phyloP scores from a whole-genome alignment of 2,329 filamentous ascomycete genomes.

The Trichophyton schoenleinii region DNA sequence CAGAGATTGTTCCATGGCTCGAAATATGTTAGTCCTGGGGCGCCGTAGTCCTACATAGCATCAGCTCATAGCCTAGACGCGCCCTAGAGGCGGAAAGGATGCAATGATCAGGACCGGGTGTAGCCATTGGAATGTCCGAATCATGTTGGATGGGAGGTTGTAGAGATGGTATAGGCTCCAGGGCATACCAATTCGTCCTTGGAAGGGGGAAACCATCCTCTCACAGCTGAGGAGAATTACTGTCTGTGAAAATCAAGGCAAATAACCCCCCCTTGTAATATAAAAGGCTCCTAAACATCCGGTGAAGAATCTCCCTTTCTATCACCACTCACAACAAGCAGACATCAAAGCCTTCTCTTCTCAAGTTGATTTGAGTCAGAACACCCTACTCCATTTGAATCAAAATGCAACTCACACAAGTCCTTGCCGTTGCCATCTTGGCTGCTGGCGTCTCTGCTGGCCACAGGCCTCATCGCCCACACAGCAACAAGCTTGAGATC shows the following conservation, averaged over 20 bases:
- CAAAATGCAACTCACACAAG: neutral
- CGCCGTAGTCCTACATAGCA: neutral
- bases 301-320: neutral
- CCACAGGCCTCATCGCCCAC: neutral
- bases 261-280: neutral
- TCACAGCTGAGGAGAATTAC: neutral
- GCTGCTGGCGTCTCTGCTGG: neutral
- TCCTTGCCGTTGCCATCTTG: neutral
- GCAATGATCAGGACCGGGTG: neutral
- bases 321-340: neutral
- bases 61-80: neutral
- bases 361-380: neutral
- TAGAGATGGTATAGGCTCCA: neutral
- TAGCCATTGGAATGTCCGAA: neutral
- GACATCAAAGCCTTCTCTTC: neutral
- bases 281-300: neutral
- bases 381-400: neutral
- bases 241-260: neutral
- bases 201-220: neutral
- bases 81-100: neutral
- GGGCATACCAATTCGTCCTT: neutral
- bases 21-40: neutral
- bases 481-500: neutral
- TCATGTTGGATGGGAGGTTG: neutral
- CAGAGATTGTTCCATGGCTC: neutral